Evolutionary conservation across 2,329 filamentous ascomycete genomes (phyloP).

Genomic region (Fusarium brachygibbosum): DNA sequence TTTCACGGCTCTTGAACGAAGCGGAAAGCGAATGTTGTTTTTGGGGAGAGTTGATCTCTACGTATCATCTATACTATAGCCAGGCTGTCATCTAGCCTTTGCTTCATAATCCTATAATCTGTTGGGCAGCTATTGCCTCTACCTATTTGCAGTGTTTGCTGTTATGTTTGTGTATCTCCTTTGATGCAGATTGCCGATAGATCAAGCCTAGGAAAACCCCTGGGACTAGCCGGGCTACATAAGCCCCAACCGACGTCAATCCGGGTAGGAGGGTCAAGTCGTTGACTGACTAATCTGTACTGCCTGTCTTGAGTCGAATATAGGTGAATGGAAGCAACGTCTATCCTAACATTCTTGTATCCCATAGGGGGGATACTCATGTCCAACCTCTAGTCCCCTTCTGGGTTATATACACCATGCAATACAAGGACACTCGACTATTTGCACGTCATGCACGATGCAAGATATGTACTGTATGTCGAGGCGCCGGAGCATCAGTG

Average conservation of each 20-base stretch:
- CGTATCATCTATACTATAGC: slow-evolving; percentile 43
- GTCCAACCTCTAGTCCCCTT: background rate
- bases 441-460: background rate
- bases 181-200: no score
- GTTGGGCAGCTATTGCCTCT: slow-evolving; percentile 56
- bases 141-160: background rate
- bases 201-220: background rate
- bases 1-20: slow-evolving; percentile 29
- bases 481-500: slow-evolving; percentile 1
- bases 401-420: background rate
- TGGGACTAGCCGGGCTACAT: background rate
- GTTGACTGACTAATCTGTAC: background rate
- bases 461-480: background rate
- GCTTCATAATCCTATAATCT: slow-evolving; percentile 62
- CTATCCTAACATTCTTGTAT: background rate
- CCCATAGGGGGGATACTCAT: background rate
- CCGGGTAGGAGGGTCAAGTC: background rate
- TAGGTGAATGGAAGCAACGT: background rate
- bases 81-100: slow-evolving; percentile 55
- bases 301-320: background rate
- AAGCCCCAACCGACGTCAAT: background rate
- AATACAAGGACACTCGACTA: background rate
- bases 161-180: background rate
- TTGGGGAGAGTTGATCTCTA: slow-evolving; percentile 41
- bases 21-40: slow-evolving; percentile 22